phyloP scores from a whole-genome alignment of 2,329 filamentous ascomycete species.

The Ramularia collo-cygni region DNA sequence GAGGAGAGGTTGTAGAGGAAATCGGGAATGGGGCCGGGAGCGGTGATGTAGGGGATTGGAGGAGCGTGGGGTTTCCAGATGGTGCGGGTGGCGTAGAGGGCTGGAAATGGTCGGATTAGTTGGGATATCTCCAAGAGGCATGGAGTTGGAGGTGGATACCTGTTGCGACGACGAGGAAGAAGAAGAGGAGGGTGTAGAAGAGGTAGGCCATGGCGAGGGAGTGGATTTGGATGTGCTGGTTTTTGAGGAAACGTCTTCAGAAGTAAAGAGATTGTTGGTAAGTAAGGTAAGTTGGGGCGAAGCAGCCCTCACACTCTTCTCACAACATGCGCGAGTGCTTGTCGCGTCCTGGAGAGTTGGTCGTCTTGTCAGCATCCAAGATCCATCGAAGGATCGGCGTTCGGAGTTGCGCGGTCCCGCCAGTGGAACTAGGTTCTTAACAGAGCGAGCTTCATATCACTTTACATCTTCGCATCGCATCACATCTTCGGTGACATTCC shows the following conservation, averaged over 20 bases:
- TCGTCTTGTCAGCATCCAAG: no score
- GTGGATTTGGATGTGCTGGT: background rate
- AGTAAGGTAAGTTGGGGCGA: constrained; percentile 5
- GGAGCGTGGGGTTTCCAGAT: constrained; percentile 69
- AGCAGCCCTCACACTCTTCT: constrained; percentile 5
- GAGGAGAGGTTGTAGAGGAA: constrained; percentile 46
- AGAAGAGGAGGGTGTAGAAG: constrained; percentile 68
- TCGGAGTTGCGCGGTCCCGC: background rate
- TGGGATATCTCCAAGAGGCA: constrained; percentile 2
- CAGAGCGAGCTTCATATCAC: constrained; percentile 1
- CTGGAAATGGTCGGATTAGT: constrained; percentile 34
- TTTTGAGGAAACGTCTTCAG: constrained; percentile 1
- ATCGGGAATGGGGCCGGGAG: constrained; percentile 43
- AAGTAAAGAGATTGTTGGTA: background rate
- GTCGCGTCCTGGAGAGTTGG: no score
- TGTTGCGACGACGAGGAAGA: constrained; percentile 64
- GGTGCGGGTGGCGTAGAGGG: constrained; percentile 71
- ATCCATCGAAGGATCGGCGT: no score
- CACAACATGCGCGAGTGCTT: constrained; percentile 6
- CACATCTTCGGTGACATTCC: constrained; percentile 1
- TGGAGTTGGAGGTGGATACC: constrained; percentile 40
- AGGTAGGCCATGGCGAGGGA: constrained; percentile 61
- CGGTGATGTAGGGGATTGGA: constrained; percentile 45
- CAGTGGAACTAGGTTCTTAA: background rate
- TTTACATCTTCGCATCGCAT: constrained; percentile 3